Percentiles rank a stretch among this genome's conserved stretches.
Conservation (phyloP, 139 green algal genomes). For the Coccomyxa sp. region DNA sequence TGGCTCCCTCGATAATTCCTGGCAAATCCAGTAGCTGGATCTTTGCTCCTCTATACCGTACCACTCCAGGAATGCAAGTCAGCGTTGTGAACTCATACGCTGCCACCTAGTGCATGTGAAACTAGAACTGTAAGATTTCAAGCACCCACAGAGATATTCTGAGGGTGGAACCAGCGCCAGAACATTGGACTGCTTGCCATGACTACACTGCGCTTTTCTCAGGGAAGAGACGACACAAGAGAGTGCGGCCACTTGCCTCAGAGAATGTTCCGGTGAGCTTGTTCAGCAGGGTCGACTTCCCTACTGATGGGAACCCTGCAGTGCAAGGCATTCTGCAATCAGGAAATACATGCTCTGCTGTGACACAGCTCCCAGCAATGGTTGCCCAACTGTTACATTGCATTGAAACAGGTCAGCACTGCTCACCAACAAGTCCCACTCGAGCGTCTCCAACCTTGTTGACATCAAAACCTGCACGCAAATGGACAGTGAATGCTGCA, state of each 20-base stretch:
- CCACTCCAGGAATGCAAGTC: slow-evolving; percentile 92
- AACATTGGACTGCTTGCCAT: background rate
- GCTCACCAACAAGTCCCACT: slow-evolving; percentile 71
- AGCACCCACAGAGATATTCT: too few relatives aligned
- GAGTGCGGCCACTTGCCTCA: slow-evolving; percentile 49
- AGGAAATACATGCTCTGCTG: background rate
- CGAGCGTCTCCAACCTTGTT: slow-evolving; percentile 95
- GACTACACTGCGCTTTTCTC: too few relatives aligned
- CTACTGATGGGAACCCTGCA: slow-evolving; percentile 94
- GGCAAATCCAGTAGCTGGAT: slow-evolving; percentile 97
- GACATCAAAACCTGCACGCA: slow-evolving; percentile 90
- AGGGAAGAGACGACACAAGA: too few relatives aligned
- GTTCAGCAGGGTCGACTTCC: slow-evolving; percentile 96
- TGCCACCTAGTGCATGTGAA: slow-evolving; percentile 51
- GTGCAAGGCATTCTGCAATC: background rate
- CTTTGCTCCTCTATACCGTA: slow-evolving; percentile 81
- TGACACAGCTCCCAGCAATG: background rate
- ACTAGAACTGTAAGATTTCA: background rate
- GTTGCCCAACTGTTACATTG: background rate
- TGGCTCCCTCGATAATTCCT: slow-evolving; percentile 98
- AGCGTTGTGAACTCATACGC: slow-evolving; percentile 99
- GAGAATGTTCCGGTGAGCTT: slow-evolving; percentile 98
- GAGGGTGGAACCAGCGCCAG: too few relatives aligned
- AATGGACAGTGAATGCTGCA: background rate
- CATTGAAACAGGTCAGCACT: background rate